These are phyloP conservation scores for Colletotrichum sp. DNA, from an alignment of 2,329 filamentous ascomycete genomes.

Conservation along the genomic window DNA sequence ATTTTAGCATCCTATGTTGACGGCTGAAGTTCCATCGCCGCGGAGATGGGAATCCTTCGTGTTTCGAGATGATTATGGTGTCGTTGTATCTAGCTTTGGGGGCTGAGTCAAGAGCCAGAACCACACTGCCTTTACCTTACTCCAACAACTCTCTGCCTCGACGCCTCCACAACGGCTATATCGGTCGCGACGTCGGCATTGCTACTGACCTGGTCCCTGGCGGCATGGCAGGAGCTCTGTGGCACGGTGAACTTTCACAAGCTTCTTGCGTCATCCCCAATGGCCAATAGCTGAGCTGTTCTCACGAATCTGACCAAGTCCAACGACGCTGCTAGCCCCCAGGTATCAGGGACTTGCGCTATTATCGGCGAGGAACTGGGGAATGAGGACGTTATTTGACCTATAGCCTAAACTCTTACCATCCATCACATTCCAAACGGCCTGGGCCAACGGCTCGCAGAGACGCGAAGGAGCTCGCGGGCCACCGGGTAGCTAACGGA, in stretches of 20 bases:
- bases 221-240: background rate
- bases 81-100: background rate
- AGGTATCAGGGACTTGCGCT: background rate
- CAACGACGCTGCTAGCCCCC: background rate
- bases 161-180: background rate
- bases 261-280: background rate
- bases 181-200: background rate
- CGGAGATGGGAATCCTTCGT: background rate
- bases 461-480: background rate
- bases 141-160: background rate
- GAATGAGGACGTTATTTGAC: background rate
- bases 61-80: conserved; percentile 1
- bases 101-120: background rate
- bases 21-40: background rate
- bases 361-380: background rate
- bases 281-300: background rate
- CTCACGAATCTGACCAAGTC: background rate
- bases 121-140: background rate
- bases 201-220: background rate
- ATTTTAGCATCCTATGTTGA: background rate
- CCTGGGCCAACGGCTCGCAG: background rate
- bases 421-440: background rate
- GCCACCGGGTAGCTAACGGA: background rate
- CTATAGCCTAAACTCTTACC: background rate
- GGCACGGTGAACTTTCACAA: background rate